A percentile compares a stretch with the other conserved stretches of the same genome.
Evolutionary conservation across 2,329 filamentous ascomycete genomes (phyloP).

Genomic region (Cryphonectria carpinicola): DNA sequence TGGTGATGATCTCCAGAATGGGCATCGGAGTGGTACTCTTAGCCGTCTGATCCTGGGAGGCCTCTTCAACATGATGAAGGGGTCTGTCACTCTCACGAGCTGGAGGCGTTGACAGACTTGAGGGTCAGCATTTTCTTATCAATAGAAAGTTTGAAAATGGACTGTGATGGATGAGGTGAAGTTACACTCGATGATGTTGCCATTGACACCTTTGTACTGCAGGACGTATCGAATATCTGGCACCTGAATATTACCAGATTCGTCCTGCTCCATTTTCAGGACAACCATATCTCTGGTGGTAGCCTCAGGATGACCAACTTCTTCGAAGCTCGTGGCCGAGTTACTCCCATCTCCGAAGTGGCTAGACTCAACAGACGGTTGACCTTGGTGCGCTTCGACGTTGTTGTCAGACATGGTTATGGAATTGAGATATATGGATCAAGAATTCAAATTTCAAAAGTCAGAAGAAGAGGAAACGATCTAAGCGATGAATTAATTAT

Average conservation of each 20-base stretch:
- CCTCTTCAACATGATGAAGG: constrained; percentile 36
- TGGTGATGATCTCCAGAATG: constrained; percentile 50
- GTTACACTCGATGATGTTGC: constrained; percentile 44
- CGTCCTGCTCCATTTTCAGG: background rate
- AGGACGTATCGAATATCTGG: constrained; percentile 49
- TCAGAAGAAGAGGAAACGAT: background rate
- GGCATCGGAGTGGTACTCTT: constrained; percentile 39
- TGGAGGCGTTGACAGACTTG: constrained; percentile 29
- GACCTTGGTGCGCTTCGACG: background rate
- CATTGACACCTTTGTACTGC: constrained; percentile 42
- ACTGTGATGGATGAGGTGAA: background rate
- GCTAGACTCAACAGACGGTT: too few species aligned
- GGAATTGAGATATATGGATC: background rate
- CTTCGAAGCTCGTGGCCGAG: constrained; percentile 41
- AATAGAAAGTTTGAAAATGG: background rate
- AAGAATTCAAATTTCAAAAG: background rate
- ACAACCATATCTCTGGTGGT: constrained; percentile 27
- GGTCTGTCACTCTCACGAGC: constrained; percentile 44
- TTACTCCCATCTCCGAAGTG: constrained; percentile 34
- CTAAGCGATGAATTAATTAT: background rate
- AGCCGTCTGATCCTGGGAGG: constrained; percentile 23
- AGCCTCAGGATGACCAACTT: constrained; percentile 32
- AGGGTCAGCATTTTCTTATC: background rate
- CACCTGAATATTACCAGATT: constrained; percentile 31
- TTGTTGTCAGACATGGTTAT: constrained; percentile 3